A percentile compares a stretch with the other conserved stretches of the same genome.
These are phyloP conservation scores for Geotrichum ghanense DNA, from an alignment of 805 yeast species.

Conservation along the genomic window DNA sequence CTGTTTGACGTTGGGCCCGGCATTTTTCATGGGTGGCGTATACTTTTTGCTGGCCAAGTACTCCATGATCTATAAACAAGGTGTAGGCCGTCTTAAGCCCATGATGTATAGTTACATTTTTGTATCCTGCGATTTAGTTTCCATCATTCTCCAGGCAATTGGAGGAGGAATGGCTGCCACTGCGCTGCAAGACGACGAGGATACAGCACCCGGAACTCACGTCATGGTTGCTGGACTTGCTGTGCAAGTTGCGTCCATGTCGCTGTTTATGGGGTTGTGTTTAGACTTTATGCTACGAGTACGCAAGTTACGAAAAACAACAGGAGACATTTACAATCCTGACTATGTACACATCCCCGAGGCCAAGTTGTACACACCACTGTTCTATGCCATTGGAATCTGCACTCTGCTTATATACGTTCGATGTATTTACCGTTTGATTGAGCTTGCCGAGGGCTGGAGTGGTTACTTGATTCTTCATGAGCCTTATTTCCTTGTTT, in stretches of 20 bases:
- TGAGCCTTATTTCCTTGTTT: conserved; percentile 45
- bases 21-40: conserved; percentile 74
- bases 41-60: conserved; percentile 62
- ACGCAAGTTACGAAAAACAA: neutral
- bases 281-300: conserved; percentile 27
- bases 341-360: conserved; percentile 8
- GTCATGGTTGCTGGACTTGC: conserved; percentile 72
- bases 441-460: conserved; percentile 69
- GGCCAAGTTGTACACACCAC: conserved; percentile 6
- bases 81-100: conserved; percentile 42
- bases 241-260: conserved; percentile 63
- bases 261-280: conserved; percentile 43
- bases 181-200: conserved; percentile 25
- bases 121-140: conserved; percentile 50
- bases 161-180: conserved; percentile 69
- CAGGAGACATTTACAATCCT: conserved; percentile 2
- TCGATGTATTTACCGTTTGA: conserved; percentile 54
- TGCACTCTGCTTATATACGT: conserved; percentile 25
- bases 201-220: conserved; percentile 39
- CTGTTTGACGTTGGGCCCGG: conserved; percentile 68
- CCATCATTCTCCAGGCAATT: conserved; percentile 55
- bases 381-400: conserved; percentile 8
- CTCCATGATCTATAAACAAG: conserved; percentile 47
- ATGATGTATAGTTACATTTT: conserved; percentile 53
- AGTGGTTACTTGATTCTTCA: conserved; percentile 48